Percentiles rank a stretch among this genome's conserved stretches.
Conservation (phyloP, 495 filamentous ascomycete genomes). For the Physcia stellaris region DNA sequence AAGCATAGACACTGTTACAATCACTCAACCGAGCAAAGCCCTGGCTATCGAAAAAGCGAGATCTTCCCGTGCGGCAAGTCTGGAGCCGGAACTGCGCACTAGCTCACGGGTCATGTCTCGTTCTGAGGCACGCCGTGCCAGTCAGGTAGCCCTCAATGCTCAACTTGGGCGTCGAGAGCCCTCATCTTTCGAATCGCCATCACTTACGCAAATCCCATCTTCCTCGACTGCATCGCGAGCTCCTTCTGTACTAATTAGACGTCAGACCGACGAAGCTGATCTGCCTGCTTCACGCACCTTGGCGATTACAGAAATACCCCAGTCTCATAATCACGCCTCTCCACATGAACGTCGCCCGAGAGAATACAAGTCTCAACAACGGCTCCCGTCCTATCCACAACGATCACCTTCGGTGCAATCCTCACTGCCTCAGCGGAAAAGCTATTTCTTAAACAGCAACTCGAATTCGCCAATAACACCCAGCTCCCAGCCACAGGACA, state of each 20-base stretch:
- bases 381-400: constrained; percentile 22
- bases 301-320: constrained; percentile 28
- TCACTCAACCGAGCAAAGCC: constrained; percentile 19
- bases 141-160: constrained; percentile 35
- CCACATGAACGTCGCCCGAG: constrained; percentile 28
- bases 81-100: constrained; percentile 34
- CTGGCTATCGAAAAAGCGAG: constrained; percentile 23
- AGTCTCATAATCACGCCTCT: constrained; percentile 23
- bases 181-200: constrained; percentile 21
- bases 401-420: constrained; percentile 30
- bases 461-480: constrained; percentile 28
- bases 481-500: constrained; percentile 29
- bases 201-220: constrained; percentile 16
- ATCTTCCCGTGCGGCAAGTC: constrained; percentile 25
- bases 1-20: constrained; percentile 17
- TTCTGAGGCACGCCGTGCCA: constrained; percentile 58
- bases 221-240: constrained; percentile 19
- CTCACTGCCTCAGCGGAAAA: constrained; percentile 29
- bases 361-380: constrained; percentile 28
- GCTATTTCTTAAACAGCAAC: constrained; percentile 25
- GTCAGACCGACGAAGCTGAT: constrained; percentile 20
- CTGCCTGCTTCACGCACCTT: constrained; percentile 18
- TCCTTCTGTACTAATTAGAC: constrained; percentile 1
- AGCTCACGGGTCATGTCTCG: constrained; percentile 54
- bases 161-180: constrained; percentile 16